Percentiles rank a stretch among this genome's conserved stretches.
Evolutionary conservation across 2,329 filamentous ascomycete species (phyloP).

Genomic region (Lasiodiplodia gonubiensis): DNA sequence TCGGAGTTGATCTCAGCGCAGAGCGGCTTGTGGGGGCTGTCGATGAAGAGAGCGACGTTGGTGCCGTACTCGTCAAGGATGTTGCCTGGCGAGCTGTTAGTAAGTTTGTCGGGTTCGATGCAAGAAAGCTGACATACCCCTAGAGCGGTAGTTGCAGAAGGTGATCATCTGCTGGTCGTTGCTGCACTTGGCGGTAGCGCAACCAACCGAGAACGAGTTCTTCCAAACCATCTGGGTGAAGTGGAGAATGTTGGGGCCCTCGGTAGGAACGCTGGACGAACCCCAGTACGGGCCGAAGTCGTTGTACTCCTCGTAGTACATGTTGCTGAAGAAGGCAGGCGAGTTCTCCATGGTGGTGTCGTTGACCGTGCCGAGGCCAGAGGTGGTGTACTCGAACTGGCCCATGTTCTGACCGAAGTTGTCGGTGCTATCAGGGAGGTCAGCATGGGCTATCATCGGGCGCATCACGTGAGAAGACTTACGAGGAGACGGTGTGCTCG

Average conservation of each 20-base stretch:
- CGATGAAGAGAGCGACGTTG: constrained; percentile 51
- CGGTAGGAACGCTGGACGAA: constrained; percentile 28
- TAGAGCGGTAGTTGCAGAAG: constrained; percentile 84
- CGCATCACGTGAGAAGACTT: not conserved
- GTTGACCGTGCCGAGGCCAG: constrained; percentile 63
- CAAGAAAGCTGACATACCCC: constrained; percentile 59
- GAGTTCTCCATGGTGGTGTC: constrained; percentile 63
- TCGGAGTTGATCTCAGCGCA: constrained; percentile 22
- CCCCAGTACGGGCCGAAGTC: constrained; percentile 33
- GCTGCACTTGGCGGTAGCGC: constrained; percentile 42
- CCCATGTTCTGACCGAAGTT: constrained; percentile 89
- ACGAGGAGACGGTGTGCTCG: constrained; percentile 56
- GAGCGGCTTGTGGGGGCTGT: constrained; percentile 14
- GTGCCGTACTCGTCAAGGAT: constrained; percentile 57
- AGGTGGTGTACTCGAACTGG: constrained; percentile 79
- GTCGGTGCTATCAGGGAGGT: constrained; percentile 39
- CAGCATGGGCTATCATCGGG: constrained; percentile 36
- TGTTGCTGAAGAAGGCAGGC: constrained; percentile 55
- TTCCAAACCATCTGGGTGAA: constrained; percentile 49
- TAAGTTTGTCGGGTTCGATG: not conserved
- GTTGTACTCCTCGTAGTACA: constrained; percentile 38
- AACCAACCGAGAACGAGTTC: constrained; percentile 44
- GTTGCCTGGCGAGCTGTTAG: constrained; percentile 57
- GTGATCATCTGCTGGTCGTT: constrained; percentile 54
- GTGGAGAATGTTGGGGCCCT: constrained; percentile 38